Evolutionary conservation across 768 basidiomycete genomes (phyloP), one percentile per base, ranked within the genome.

Genomic region (Pisolithus marmoratus): DNA sequence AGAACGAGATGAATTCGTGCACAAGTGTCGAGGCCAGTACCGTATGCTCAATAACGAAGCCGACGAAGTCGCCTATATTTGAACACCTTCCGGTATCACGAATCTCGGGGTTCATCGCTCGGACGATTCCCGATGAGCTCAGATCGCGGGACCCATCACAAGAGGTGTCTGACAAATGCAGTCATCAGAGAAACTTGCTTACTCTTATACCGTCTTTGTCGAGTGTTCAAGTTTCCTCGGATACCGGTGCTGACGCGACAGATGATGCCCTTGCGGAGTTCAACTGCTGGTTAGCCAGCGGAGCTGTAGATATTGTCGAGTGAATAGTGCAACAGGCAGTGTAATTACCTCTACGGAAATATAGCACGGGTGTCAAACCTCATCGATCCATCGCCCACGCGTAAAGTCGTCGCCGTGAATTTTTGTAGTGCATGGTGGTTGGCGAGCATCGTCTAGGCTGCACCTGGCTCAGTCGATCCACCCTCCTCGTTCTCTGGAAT

Each of bases 281-380:
- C 26, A 82, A 87, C 53, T 79, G 74, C 42, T 90, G 84, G 84
- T 64, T 89, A 58, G 71, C 78, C 27, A 85, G 85, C 60, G 84
- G 77, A 26, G 75, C 79, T 3, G 80, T 87, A 1, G 74, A 79
- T 40, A 80, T 85, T 50, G 51, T 78, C 31, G 57, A 68, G 42
- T 67, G 48, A 61, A 12, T 38, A 22, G 26, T 27, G 5, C n/a
- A 26, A 23, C 14, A 8, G 29, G 11, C 8, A 9, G 29, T 11
- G 9, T 29, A 11, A 29, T 29, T 2, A 9, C 29, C 29, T 17
- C 5, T 45, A 9, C 22, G 41, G 22, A 42, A 22, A 42, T 24
- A 42, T 19, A 40, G 38, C 22, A 40, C 11, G 11, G 8, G 8
- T 6, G 29, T 29, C 29, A 29, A 29, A 29, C 29, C 29, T 29